phyloP scores from a whole-genome alignment of 352 stramenopile species.

The Phytophthora podocarpi region DNA sequence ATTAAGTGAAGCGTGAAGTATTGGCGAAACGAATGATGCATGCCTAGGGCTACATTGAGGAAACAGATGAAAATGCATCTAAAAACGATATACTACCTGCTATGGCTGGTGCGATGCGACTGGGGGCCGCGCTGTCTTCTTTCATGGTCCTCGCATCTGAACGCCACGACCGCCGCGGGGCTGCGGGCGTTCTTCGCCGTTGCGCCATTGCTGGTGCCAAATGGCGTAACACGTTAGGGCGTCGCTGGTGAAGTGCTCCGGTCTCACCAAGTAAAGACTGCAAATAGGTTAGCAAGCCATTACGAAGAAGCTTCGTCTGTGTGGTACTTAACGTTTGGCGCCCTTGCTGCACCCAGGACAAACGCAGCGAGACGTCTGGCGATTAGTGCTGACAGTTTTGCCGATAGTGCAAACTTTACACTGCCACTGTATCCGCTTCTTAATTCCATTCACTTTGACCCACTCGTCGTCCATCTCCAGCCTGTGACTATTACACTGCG shows the following conservation, averaged over 20 bases:
- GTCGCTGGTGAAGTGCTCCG: too few species aligned
- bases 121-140: too few species aligned
- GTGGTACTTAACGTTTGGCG: conserved; percentile 7
- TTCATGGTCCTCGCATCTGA: background rate
- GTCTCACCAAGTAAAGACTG: too few species aligned
- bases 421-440: background rate
- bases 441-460: conserved; percentile 6
- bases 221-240: background rate
- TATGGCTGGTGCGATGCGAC: too few species aligned
- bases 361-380: conserved; percentile 1
- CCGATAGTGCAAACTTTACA: conserved; percentile 1
- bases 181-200: background rate
- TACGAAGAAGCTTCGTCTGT: too few species aligned
- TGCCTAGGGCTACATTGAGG: too few species aligned
- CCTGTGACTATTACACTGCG: too few species aligned
- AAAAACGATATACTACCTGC: too few species aligned
- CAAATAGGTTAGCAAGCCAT: too few species aligned
- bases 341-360: conserved; percentile 1
- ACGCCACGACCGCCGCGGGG: background rate
- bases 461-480: conserved; percentile 12
- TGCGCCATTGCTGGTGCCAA: conserved; percentile 7
- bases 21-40: too few species aligned
- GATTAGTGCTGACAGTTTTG: background rate
- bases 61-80: too few species aligned
- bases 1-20: too few species aligned